Evolutionary conservation across 352 stramenopile genomes (phyloP).

Genomic region (Pythium vanterpoolii): DNA sequence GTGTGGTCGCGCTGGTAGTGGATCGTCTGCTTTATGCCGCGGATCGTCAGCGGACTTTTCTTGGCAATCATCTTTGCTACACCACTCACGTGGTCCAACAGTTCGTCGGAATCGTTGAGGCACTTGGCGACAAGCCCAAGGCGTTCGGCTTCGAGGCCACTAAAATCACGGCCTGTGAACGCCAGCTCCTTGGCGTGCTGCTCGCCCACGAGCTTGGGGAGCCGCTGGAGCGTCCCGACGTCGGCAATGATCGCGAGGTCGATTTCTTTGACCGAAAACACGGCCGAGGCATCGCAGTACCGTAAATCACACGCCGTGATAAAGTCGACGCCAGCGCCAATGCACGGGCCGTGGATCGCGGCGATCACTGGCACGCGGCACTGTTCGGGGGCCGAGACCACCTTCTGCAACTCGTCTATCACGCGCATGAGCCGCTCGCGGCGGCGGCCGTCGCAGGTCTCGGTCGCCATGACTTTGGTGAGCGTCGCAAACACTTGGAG

Average conservation of each 20-base stretch:
- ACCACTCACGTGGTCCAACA: constrained; percentile 48
- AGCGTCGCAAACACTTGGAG: constrained; percentile 81
- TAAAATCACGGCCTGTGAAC: constrained; percentile 82
- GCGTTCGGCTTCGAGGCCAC: constrained; percentile 66
- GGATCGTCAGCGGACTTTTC: constrained; percentile 85
- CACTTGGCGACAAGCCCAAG: constrained; percentile 78
- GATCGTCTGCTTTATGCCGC: constrained; percentile 87
- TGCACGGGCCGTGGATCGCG: constrained; percentile 74
- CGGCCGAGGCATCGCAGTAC: constrained; percentile 75
- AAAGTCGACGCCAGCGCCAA: constrained; percentile 86
- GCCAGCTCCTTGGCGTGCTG: constrained; percentile 82
- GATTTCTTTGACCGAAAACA: constrained; percentile 87
- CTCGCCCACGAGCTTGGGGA: constrained; percentile 84
- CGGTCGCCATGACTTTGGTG: constrained; percentile 51
- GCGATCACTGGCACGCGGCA: constrained; percentile 86
- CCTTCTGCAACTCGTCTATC: constrained; percentile 79
- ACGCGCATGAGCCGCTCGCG: constrained; percentile 75
- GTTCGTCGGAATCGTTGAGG: constrained; percentile 52
- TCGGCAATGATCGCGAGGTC: constrained; percentile 88
- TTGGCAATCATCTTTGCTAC: constrained; percentile 65
- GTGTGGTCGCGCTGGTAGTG: constrained; percentile 86
- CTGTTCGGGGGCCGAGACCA: constrained; percentile 80
- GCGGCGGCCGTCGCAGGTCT: constrained; percentile 77
- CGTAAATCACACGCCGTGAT: constrained; percentile 86
- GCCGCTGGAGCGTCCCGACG: constrained; percentile 82